phyloP scores from a whole-genome alignment of 208 protist genomes.

The Strigomonas culicis region DNA sequence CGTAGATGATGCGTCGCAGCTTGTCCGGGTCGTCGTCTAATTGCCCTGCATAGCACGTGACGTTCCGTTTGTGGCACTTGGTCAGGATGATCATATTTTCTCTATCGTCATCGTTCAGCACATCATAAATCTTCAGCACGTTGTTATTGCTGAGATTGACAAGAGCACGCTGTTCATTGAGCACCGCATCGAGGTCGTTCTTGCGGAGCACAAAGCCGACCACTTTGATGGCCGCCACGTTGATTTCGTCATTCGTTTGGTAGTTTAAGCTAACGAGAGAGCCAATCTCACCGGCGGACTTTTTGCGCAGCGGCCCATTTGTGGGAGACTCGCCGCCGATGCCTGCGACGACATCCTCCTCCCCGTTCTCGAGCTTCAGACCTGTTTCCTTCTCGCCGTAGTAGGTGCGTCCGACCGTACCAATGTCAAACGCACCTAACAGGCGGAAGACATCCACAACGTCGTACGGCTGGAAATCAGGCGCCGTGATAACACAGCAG shows the following conservation, averaged over 20 bases:
- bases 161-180: conserved; percentile 53
- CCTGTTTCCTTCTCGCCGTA: conserved; percentile 22
- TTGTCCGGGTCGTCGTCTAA: conserved; percentile 43
- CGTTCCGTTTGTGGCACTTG: conserved; percentile 39
- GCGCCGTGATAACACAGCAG: conserved; percentile 60
- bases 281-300: too few species aligned
- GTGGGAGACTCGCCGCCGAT: neutral
- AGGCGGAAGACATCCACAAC: conserved; percentile 51
- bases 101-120: conserved; percentile 66
- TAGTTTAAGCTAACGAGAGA: neutral
- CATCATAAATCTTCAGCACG: conserved; percentile 50
- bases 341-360: neutral
- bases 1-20: conserved; percentile 43
- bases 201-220: conserved; percentile 68
- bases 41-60: conserved; percentile 37
- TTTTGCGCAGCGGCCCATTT: neutral
- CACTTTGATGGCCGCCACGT: conserved; percentile 46
- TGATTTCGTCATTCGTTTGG: conserved; percentile 11
- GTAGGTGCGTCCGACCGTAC: conserved; percentile 73
- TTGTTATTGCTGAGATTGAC: conserved; percentile 50
- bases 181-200: conserved; percentile 34
- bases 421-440: conserved; percentile 36
- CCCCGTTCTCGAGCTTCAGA: neutral
- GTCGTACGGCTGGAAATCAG: conserved; percentile 54
- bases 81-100: conserved; percentile 79